phyloP scores from a whole-genome alignment of 1,284 basidiomycete species.

The Sanguinoderma infundibulare region DNA sequence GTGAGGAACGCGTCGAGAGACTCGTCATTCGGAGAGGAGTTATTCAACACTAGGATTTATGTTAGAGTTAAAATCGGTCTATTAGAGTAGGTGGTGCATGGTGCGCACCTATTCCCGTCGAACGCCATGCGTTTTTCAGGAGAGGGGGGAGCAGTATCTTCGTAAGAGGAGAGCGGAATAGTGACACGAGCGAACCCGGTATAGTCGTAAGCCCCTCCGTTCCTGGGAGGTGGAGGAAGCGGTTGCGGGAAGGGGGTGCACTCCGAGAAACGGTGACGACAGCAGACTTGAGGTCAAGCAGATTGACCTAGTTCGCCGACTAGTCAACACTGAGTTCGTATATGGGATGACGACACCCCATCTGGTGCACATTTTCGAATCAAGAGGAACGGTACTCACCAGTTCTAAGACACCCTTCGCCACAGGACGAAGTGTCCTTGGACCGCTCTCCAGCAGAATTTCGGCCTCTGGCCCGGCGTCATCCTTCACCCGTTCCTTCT shows the following conservation, averaged over 20 bases:
- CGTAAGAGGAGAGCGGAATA: slow-evolving; percentile 51
- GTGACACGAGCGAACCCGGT: slow-evolving; percentile 47
- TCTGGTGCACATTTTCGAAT: too few relatives aligned
- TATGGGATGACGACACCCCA: too few relatives aligned
- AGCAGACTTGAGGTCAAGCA: slow-evolving; percentile 63
- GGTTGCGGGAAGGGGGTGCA: slow-evolving; percentile 73
- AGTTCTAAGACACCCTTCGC: slow-evolving; percentile 77
- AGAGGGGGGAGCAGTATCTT: slow-evolving; percentile 57
- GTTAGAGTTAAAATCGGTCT: not conserved
- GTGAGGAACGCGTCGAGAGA: slow-evolving; percentile 81
- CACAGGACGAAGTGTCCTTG: slow-evolving; percentile 81
- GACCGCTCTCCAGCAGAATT: slow-evolving; percentile 80
- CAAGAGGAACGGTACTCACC: slow-evolving; percentile 70
- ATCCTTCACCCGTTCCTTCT: slow-evolving; percentile 54
- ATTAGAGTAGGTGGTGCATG: not conserved
- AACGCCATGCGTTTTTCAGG: slow-evolving; percentile 58
- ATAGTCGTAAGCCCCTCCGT: slow-evolving; percentile 47
- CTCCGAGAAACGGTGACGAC: slow-evolving; percentile 68
- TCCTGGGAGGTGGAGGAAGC: slow-evolving; percentile 73
- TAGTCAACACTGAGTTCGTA: not conserved
- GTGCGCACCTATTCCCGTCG: not conserved
- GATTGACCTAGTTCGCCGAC: slow-evolving; percentile 61
- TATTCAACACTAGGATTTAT: slow-evolving; percentile 3
- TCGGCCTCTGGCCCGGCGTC: slow-evolving; percentile 41
- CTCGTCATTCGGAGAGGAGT: slow-evolving; percentile 60